Base-by-base conservation (phyloP, 768 basidiomycete genomes). In the Leccinum incarnatum region DNA sequence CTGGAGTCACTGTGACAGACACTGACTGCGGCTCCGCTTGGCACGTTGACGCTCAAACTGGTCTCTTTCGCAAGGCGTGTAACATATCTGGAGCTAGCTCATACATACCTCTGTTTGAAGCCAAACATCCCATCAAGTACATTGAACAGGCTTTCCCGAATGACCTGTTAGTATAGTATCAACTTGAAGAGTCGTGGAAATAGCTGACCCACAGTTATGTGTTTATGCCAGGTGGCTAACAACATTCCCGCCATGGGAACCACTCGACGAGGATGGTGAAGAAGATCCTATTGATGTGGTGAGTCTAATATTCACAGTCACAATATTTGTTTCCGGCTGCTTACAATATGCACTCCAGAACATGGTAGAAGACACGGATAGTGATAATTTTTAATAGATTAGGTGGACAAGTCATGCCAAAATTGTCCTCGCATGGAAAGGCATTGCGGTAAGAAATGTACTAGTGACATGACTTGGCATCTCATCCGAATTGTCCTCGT, bases 231-330 rank as follows among this genome's bases (percentile, higher is more conserved):
- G 69, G 10, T 70, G 69, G 69, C 49, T 42, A 46, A 40, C 25
- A n/a, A 61, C 57, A 34, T 14, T 21, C 5, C 46, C 59, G 3
- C 71, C 69, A 15, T 72, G 71, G 69, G 62, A 66, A 5, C 69
- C 69, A 2, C 63, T 70, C n/a, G 62, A 72, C 6, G 64, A 66
- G 29, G 71, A 70, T 2, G 70, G 69, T 10, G 53, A 8, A 4
- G 63, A 70, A 32, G 70, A 70, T 37, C 56, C 27, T 4, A 55
- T 67, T 7, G 65, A 64, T 42, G 42, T 48, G 2, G 67, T 68
- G 21, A 56, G 67, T 49, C 0, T 27, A 7, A 27, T 27, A 7
- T 27, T 27, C 25, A 27, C 4, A 17, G 2, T 32, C 2, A 23
- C 23, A 8, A n/a, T 40, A 40, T 12, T 12, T 9, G 2, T 49